Evolutionary conservation across 352 stramenopile genomes (phyloP).

Genomic region (Globisporangium emineosum): DNA sequence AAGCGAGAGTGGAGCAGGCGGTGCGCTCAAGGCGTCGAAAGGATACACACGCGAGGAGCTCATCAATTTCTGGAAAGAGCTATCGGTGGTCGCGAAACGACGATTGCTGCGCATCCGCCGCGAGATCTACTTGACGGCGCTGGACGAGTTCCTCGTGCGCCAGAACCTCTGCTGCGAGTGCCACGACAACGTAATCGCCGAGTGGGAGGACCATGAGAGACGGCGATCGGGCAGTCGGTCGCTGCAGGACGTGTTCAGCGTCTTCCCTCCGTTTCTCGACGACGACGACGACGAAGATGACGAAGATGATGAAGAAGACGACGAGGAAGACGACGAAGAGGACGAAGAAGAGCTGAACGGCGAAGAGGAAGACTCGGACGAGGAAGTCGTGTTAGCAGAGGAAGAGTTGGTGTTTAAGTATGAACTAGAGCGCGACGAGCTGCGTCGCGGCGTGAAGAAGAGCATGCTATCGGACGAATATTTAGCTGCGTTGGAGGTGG

Average conservation of each 20-base stretch:
- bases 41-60: conserved; percentile 71
- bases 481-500: conserved; percentile 55
- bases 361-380: conserved; percentile 34
- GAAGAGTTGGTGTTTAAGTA: conserved; percentile 75
- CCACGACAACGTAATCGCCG: conserved; percentile 78
- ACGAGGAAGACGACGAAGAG: conserved; percentile 51
- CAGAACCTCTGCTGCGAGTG: conserved; percentile 82
- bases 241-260: conserved; percentile 71
- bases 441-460: conserved; percentile 25
- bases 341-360: conserved; percentile 32
- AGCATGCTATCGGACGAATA: conserved; percentile 62
- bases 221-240: conserved; percentile 62
- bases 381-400: conserved; percentile 49
- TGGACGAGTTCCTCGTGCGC: conserved; percentile 74
- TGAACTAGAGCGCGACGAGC: conserved; percentile 51
- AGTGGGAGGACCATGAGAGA: conserved; percentile 78
- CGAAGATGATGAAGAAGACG: conserved; percentile 48
- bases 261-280: conserved; percentile 72
- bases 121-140: conserved; percentile 59
- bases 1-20: conserved; percentile 22
- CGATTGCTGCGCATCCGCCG: conserved; percentile 68
- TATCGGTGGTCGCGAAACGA: conserved; percentile 61
- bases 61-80: conserved; percentile 79
- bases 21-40: conserved; percentile 32
- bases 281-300: conserved; percentile 64